These are phyloP conservation scores for Naganishia antarctica DNA, from an alignment of 768 basidiomycete species.

Conservation along the genomic window DNA sequence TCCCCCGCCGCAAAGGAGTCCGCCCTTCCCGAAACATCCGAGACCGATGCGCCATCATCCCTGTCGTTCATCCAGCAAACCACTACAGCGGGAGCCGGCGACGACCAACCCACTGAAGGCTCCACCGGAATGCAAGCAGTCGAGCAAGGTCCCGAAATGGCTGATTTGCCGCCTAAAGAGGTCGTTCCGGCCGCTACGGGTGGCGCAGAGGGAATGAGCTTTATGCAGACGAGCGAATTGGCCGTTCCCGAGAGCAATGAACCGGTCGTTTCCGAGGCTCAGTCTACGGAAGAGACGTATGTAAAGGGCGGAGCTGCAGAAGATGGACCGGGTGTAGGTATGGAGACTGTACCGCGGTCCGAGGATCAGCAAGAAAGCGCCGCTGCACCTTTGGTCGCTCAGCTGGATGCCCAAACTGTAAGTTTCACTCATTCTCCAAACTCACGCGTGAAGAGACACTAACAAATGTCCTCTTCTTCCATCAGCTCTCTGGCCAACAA, in stretches of 20 bases:
- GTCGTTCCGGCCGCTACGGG: neutral
- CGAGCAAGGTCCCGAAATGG: constrained; percentile 6
- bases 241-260: neutral
- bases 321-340: constrained; percentile 12
- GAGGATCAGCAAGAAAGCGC: neutral
- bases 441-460: neutral
- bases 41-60: constrained; percentile 8
- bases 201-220: constrained; percentile 22
- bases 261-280: neutral
- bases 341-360: neutral
- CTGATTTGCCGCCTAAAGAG: constrained; percentile 5
- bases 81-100: neutral
- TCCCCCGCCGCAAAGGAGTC: constrained; percentile 4
- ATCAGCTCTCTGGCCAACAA: constrained; percentile 7
- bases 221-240: constrained; percentile 29
- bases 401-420: constrained; percentile 7
- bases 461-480: neutral
- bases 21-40: constrained; percentile 10
- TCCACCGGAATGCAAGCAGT: neutral
- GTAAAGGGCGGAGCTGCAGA: neutral
- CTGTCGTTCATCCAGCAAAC: constrained; percentile 10
- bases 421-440: neutral
- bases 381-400: constrained; percentile 5
- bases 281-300: neutral
- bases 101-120: neutral